Conservation (phyloP, 139 green algal genomes). For the Spirogloea muscicola region DNA sequence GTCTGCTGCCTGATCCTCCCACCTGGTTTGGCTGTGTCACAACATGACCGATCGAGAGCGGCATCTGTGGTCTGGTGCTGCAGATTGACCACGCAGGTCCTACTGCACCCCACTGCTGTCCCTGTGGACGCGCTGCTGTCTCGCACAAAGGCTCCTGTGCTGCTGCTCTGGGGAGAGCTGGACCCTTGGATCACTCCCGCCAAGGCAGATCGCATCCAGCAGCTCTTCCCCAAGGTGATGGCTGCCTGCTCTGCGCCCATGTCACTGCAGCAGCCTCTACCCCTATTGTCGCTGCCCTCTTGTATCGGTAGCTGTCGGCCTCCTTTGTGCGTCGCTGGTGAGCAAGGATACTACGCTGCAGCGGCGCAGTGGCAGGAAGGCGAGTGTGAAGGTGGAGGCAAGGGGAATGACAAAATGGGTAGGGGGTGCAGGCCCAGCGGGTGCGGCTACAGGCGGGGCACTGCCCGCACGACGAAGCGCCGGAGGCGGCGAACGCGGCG, state of each 20-base stretch:
- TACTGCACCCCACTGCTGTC: constrained; percentile 12
- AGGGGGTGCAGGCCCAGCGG: background rate
- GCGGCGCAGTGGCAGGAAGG: too few species aligned
- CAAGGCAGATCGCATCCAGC: constrained; percentile 32
- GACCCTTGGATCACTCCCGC: constrained; percentile 46
- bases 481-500: constrained; percentile 16
- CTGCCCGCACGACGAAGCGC: constrained; percentile 39
- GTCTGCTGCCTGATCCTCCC: background rate
- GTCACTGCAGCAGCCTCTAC: too few species aligned
- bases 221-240: constrained; percentile 27
- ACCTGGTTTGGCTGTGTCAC: too few species aligned
- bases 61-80: background rate
- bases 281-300: too few species aligned
- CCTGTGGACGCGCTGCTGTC: constrained; percentile 38
- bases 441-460: constrained; percentile 32
- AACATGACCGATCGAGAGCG: too few species aligned
- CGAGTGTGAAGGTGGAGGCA: too few species aligned
- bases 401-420: too few species aligned
- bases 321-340: too few species aligned
- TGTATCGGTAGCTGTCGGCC: too few species aligned
- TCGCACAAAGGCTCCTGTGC: constrained; percentile 15
- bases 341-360: too few species aligned
- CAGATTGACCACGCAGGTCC: constrained; percentile 23
- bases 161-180: constrained; percentile 45
- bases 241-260: too few species aligned